These are phyloP conservation scores for Rhizopogon salebrosus DNA, from an alignment of 768 basidiomycete genomes.

Conservation along the genomic window DNA sequence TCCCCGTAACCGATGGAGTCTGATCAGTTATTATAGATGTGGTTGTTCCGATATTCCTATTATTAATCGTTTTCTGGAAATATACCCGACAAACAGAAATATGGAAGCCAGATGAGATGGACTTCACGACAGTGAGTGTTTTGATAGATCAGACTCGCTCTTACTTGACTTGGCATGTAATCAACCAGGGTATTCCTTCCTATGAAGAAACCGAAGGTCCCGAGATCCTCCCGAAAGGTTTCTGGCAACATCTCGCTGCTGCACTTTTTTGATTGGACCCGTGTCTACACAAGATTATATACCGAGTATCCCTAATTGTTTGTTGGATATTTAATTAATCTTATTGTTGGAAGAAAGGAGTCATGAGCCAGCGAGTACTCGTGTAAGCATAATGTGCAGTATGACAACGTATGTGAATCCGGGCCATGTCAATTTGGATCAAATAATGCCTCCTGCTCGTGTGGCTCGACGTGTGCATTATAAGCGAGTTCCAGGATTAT, in stretches of 20 bases:
- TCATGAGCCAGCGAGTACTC: too few species aligned
- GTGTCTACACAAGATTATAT: too few species aligned
- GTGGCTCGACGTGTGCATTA: too few species aligned
- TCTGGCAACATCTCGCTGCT: constrained; percentile 45
- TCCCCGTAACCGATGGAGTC: too few species aligned
- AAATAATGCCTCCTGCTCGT: too few species aligned
- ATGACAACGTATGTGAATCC: too few species aligned
- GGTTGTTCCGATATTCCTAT: constrained; percentile 15
- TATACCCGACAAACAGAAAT: too few species aligned
- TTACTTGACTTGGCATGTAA: not conserved
- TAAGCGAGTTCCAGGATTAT: too few species aligned
- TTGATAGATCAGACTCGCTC: not conserved
- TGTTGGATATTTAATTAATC: too few species aligned
- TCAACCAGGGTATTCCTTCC: constrained; percentile 53
- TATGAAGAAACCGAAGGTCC: constrained; percentile 62
- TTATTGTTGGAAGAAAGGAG: too few species aligned
- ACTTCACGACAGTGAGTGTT: constrained; percentile 55
- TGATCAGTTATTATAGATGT: constrained; percentile 26
- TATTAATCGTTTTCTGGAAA: constrained; percentile 20
- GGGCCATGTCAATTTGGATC: too few species aligned
- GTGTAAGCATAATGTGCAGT: too few species aligned
- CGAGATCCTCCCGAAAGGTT: constrained; percentile 42
- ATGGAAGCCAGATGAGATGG: constrained; percentile 64
- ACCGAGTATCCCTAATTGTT: not conserved
- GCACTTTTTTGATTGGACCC: constrained; percentile 49